Base-by-base conservation (phyloP, 2,329 filamentous ascomycete genomes). In the Hirsutella rhossiliensis region DNA sequence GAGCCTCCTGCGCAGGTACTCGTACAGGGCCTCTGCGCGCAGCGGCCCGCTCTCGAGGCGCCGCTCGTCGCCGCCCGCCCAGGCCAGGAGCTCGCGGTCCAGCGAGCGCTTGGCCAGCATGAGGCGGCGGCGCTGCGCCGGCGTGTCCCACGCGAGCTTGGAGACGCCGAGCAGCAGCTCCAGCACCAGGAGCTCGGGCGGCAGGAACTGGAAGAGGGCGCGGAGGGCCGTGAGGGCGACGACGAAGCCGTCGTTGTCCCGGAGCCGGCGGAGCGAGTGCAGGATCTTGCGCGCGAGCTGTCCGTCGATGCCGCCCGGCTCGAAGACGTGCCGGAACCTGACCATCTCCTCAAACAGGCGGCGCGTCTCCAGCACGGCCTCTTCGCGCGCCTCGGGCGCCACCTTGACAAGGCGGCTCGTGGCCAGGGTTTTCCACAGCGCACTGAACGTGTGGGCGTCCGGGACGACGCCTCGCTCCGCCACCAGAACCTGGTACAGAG, bases 381-480 rank as follows among this genome's bases (percentile, higher is more conserved):
- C 47, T 9, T 45, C 43, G 17, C 62, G 38, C 37, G 59, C 47
- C 1, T 55, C 56, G 3, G 58, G 50, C 2, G 58, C 44, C 45
- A 68, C 20, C n/a, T 54, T 46, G 42, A 65, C 60, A 15, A 70
- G 58, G 5, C 71, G 67, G 57, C 77, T 78, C 50, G 73, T 60
- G 4, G 64, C 64, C 27, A 78, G 62, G 11, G 73, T 67, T 57
- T 75, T 73, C 79, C 81, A 87, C 13, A 87, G 72, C 15, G 75
- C 73, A 48, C 77, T 72, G 56, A 82, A 87, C 1, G 82, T 86
- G 60, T 82, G 75, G 0, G 80, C 68, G 50, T 87, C 81, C 1
- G 82, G 81, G 41, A 66, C 61, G 36, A 83, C 58, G 29, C 62
- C 64, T 31, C 66, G 63, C 23, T 70, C 62, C 11, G 60, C 51